Base-by-base conservation (phyloP, 805 yeast genomes). In the Hermanozyma aechmeae region DNA sequence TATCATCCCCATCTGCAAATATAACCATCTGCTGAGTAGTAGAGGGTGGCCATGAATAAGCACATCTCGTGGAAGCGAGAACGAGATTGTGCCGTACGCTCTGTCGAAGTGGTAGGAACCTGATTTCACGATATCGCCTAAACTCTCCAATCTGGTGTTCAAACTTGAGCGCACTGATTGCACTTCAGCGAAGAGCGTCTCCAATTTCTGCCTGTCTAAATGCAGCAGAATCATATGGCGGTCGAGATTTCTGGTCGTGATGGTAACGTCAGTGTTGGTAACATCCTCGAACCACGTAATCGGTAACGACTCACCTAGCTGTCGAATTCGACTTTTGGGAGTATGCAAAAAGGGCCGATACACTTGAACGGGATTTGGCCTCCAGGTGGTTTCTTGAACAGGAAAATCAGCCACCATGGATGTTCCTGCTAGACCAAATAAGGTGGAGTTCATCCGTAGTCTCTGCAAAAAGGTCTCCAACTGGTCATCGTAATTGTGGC, bases 401-500 rank as follows among this genome's bases (percentile, higher is more conserved):
- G 70, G 64, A 6, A 61, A 25, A 5, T 41, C 29, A 1, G 61
- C 34, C 6, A 19, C 17, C 2, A 44, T 39, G 21, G 42, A 45
- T 61, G 79, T 75, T 0, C 84, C 80, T 1, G 62, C 58, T 6
- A 79, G 55, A 0, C 93, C 93, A 48, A 65, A 57, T 4, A 63
- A 28, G 9, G 65, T 54, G 3, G 65, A 57, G 29, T 53, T 51
- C 31, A 45, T 50, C 28, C 43, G 48, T 14, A 79, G 53, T 20
- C 93, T 50, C 45, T 76, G 62, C 14, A 78, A 35, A 36, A 68
- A 76, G 0, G 89, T 79, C 43, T 83, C 94, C 10, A 77, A 30
- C 42, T 79, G 85, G 47, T 83, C 94, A 43, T 82, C 74, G 26
- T 59, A 43, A 39, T 75, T 82, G 42, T 83, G 94, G 1, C 80